These are phyloP conservation scores for Claviceps sorghi DNA, from an alignment of 2,329 filamentous ascomycete genomes.

Conservation along the genomic window DNA sequence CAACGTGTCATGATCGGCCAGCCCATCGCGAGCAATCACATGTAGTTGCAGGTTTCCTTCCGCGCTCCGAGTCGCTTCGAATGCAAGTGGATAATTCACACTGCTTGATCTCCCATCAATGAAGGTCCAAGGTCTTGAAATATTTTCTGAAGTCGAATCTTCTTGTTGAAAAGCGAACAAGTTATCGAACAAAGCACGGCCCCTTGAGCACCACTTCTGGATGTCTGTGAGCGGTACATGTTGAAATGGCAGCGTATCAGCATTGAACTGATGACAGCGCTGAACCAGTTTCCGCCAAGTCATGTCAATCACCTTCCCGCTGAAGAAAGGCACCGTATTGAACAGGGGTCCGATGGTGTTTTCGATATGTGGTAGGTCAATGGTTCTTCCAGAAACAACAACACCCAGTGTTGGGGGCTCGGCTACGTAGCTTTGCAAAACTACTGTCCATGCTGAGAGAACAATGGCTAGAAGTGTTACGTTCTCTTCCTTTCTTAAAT, in stretches of 20 bases:
- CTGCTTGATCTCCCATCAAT: conserved; percentile 27
- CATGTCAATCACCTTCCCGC: conserved; percentile 26
- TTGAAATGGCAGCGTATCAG: conserved; percentile 54
- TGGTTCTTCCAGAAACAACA: conserved; percentile 62
- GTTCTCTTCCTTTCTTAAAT: conserved; percentile 41
- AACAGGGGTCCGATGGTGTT: conserved; percentile 68
- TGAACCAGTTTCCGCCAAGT: conserved; percentile 47
- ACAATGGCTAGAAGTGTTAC: conserved; percentile 69
- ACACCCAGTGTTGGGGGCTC: conserved; percentile 49
- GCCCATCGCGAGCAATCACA: conserved; percentile 39
- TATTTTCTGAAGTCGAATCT: conserved; percentile 11
- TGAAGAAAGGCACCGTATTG: conserved; percentile 69
- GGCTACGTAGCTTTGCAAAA: conserved; percentile 38
- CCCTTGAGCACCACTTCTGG: conserved; percentile 57
- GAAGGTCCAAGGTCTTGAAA: conserved; percentile 37
- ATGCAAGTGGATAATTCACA: conserved; percentile 61
- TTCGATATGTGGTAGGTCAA: conserved; percentile 52
- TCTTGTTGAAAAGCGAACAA: conserved; percentile 69
- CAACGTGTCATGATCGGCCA: conserved; percentile 19
- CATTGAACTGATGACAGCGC: conserved; percentile 57
- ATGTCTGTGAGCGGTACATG: conserved; percentile 61
- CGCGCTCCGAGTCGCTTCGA: conserved; percentile 49
- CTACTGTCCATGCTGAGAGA: conserved; percentile 58
- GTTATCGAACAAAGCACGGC: conserved; percentile 56
- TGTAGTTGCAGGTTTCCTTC: conserved; percentile 37